A percentile compares a stretch with the other conserved stretches of the same genome.
Evolutionary conservation across 2,329 filamentous ascomycete genomes (phyloP).

Genomic region (Trichoderma sp.): DNA sequence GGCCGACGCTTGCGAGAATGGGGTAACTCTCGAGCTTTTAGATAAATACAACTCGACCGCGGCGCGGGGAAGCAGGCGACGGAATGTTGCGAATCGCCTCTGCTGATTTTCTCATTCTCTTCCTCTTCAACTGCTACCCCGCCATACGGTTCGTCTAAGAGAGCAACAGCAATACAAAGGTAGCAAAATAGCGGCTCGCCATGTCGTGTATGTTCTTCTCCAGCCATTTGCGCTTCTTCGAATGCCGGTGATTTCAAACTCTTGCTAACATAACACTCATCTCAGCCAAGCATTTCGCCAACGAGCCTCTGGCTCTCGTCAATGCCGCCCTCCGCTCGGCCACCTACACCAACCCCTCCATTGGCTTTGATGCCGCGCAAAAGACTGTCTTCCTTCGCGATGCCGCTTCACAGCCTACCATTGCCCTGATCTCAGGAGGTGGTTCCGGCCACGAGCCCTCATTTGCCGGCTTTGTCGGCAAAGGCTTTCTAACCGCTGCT

Average conservation of each 20-base stretch:
- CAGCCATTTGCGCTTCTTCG: neutral
- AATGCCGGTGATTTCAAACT: too few species aligned
- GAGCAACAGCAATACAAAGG: neutral
- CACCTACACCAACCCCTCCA: conserved; percentile 30
- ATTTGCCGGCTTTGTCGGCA: conserved; percentile 69
- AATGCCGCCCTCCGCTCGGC: conserved; percentile 27
- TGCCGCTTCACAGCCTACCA: conserved; percentile 21
- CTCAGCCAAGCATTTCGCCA: conserved; percentile 26
- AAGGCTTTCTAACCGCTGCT: conserved; percentile 64
- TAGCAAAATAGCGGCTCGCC: neutral
- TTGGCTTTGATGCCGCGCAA: conserved; percentile 27
- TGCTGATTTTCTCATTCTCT: neutral
- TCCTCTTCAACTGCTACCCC: neutral
- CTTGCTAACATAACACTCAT: neutral
- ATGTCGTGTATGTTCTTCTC: conserved; percentile 7
- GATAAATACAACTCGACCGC: neutral
- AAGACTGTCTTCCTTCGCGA: conserved; percentile 28
- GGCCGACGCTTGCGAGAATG: conserved; percentile 5
- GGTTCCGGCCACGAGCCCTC: conserved; percentile 72
- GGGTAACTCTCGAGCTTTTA: conserved; percentile 2
- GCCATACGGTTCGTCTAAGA: neutral
- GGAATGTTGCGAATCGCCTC: neutral
- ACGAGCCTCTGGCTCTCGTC: conserved; percentile 25
- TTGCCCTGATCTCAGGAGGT: conserved; percentile 52
- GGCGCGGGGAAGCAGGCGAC: neutral